phyloP scores from a whole-genome alignment of 2,329 filamentous ascomycete species.

The Lachnellula cervina region DNA sequence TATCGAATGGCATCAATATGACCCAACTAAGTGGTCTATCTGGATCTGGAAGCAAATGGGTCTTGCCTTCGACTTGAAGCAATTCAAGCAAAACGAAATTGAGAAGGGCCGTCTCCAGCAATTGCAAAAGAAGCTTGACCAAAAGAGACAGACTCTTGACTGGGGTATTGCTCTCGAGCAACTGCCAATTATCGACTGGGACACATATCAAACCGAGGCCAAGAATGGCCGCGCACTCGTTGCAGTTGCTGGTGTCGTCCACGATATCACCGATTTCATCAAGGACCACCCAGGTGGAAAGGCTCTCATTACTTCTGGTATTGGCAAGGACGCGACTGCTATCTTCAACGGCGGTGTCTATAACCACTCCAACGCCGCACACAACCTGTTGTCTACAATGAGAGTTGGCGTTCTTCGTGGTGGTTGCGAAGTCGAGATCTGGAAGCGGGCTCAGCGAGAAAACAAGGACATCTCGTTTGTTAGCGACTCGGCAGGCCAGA shows the following conservation, averaged over 20 bases:
- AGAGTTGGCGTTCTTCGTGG: conserved; percentile 80
- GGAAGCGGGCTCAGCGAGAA: conserved; percentile 80
- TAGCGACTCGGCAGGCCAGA: conserved; percentile 75
- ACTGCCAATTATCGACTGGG: conserved; percentile 81
- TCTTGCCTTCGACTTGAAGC: conserved; percentile 80
- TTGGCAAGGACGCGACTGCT: conserved; percentile 84
- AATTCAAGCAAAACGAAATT: conserved; percentile 88
- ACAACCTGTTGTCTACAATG: conserved; percentile 86
- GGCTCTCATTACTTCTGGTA: conserved; percentile 74
- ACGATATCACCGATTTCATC: conserved; percentile 80
- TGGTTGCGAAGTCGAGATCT: conserved; percentile 86
- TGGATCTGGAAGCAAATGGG: conserved; percentile 79
- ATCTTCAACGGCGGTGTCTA: conserved; percentile 93
- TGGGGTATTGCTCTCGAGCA: conserved; percentile 84
- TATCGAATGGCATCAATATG: conserved; percentile 87
- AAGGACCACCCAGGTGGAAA: conserved; percentile 88
- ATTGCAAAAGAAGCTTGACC: conserved; percentile 87
- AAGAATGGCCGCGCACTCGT: conserved; percentile 74
- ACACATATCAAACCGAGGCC: conserved; percentile 73
- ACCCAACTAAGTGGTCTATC: conserved; percentile 88
- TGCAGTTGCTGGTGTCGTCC: conserved; percentile 77
- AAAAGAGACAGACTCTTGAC: conserved; percentile 75
- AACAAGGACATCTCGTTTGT: conserved; percentile 77
- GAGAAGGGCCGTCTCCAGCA: conserved; percentile 88
- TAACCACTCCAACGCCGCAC: conserved; percentile 82